Evolutionary conservation across 352 stramenopile species (phyloP), one percentile per base, ranked within the genome.

Genomic region (Pythium guiyangense): DNA sequence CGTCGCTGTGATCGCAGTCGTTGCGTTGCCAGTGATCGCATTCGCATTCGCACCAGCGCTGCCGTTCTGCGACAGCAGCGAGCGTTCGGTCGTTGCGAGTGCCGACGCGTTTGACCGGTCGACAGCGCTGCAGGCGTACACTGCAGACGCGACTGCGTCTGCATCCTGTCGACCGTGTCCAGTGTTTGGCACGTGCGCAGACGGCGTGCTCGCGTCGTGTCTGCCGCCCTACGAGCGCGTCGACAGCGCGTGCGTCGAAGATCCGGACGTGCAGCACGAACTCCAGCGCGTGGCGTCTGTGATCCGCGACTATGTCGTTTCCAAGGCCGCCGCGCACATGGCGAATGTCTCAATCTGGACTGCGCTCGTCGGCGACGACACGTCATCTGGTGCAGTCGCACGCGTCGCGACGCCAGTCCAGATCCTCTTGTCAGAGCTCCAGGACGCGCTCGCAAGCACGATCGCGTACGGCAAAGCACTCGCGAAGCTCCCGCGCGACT

Each of bases 1-100:
- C 69, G 3, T 37, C 77, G 22, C 57, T 90, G 4, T 87, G 71
- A 52, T 44, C 51, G 9, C 46, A 4, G 71, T 87, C 17, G 59
- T 81, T 2, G 61, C 64, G 3, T 56, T 73, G 0, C 74, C 79
- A 22, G 77, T 79, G 15, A 43, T 82, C 4, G 25, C 65, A 40
- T 69, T 56, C 18, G 25, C 86, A 17, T 57, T 78, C 45, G 52
- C 71, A 17, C 56, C 69, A 4, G 54, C 64, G 4, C 29, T 80
- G 9, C 73, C 77, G 11, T 86, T 73, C 59, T 90, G 79, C 50
- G 77, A 88, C n/a, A 82, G 67, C 48, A 69, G 77, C 6, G 77
- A 72, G n/a, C n/a, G n/a, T n/a, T n/a, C n/a, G n/a, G n/a, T n/a
- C n/a, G n/a, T n/a, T n/a, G n/a, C 49, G 65, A 59, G 44, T 10